Evolutionary conservation across 768 basidiomycete genomes (phyloP).

Genomic region (Lanmaoa pseudosensibilis): DNA sequence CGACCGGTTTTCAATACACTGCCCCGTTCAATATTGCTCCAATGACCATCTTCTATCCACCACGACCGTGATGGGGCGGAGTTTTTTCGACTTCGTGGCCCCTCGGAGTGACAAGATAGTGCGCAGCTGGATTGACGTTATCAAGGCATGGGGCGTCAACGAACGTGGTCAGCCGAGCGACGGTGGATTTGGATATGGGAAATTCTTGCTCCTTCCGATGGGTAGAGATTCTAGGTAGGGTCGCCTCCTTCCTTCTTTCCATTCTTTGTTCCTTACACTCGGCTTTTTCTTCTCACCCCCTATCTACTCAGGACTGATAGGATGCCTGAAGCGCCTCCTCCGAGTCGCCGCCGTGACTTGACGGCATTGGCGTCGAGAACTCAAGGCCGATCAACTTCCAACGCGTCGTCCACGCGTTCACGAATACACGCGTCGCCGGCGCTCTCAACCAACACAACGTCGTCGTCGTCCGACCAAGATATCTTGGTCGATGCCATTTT

Average conservation of each 20-base stretch:
- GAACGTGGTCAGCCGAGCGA: slow-evolving; percentile 82
- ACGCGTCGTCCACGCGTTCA: slow-evolving; percentile 5
- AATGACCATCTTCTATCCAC: slow-evolving; percentile 68
- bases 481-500: slow-evolving; percentile 77
- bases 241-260: not conserved
- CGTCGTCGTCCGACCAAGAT: slow-evolving; percentile 28
- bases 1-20: slow-evolving; percentile 68
- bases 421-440: slow-evolving; percentile 7
- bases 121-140: slow-evolving; percentile 69
- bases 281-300: slow-evolving; percentile 1
- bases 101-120: slow-evolving; percentile 64
- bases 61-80: slow-evolving; percentile 57
- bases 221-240: slow-evolving; percentile 61
- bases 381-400: slow-evolving; percentile 11
- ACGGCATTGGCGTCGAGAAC: slow-evolving; percentile 15
- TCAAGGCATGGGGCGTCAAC: slow-evolving; percentile 84
- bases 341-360: slow-evolving; percentile 34
- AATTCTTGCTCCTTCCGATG: slow-evolving; percentile 54
- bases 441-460: not conserved
- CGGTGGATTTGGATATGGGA: slow-evolving; percentile 82
- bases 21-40: slow-evolving; percentile 68
- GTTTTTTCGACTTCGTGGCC: slow-evolving; percentile 76
- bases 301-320: slow-evolving; percentile 24
- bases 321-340: slow-evolving; percentile 25
- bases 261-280: not conserved